Percentiles rank a stretch among this genome's conserved stretches.
Conservation (phyloP, 495 filamentous ascomycete genomes). For the Staphylotrichum longicolle region DNA sequence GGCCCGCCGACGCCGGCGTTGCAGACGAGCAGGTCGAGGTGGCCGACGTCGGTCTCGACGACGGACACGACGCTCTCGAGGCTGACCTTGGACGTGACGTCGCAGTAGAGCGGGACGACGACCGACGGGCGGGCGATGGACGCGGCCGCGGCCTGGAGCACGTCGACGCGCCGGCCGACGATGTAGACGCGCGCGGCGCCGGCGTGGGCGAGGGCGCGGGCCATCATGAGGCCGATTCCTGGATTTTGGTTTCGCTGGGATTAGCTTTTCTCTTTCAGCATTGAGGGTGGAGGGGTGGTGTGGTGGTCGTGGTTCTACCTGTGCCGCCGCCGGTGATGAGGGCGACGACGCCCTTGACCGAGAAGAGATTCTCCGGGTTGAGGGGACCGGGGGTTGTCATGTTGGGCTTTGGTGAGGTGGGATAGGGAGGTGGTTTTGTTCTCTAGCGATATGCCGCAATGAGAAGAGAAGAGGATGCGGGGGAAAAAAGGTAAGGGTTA, state of each 20-base stretch:
- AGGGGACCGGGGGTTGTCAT: slow-evolving; percentile 20
- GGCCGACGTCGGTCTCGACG: slow-evolving; percentile 54
- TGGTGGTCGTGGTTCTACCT: slow-evolving; percentile 36
- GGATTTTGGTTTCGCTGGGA: neutral
- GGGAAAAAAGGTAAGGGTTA: neutral
- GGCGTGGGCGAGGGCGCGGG: slow-evolving; percentile 55
- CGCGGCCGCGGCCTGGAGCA: slow-evolving; percentile 51
- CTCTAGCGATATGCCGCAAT: neutral
- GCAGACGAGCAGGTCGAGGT: slow-evolving; percentile 64
- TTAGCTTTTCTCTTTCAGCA: slow-evolving; percentile 39
- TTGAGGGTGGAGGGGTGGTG: neutral
- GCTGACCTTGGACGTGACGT: slow-evolving; percentile 64
- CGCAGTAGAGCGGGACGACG: slow-evolving; percentile 59
- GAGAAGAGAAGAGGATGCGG: too few species aligned
- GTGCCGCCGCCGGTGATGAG: slow-evolving; percentile 64
- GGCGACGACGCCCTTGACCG: slow-evolving; percentile 58
- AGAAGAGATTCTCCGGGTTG: slow-evolving; percentile 50
- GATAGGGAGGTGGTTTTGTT: neutral
- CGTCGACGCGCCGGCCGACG: slow-evolving; percentile 59
- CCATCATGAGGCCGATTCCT: slow-evolving; percentile 70
- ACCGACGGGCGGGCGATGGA: slow-evolving; percentile 38
- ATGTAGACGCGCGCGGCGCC: slow-evolving; percentile 73
- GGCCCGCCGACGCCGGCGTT: slow-evolving; percentile 66
- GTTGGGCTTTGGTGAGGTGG: neutral
- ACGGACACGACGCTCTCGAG: slow-evolving; percentile 52